Conservation (phyloP, 768 basidiomycete species). For the Leccinum longicurvipes region DNA sequence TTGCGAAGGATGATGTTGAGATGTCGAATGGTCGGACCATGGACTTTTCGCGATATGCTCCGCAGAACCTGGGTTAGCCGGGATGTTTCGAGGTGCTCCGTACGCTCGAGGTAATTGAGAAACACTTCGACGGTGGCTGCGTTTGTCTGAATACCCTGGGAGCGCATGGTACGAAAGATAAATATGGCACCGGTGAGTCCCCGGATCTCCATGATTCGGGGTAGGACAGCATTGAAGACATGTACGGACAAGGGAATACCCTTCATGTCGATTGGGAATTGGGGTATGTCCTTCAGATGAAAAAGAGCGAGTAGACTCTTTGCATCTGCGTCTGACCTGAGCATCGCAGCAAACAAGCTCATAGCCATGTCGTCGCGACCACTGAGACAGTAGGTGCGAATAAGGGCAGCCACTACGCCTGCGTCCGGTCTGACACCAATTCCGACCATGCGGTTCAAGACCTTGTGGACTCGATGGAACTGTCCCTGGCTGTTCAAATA, state of each 20-base stretch:
- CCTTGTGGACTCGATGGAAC: conserved; percentile 41
- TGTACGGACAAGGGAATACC: conserved; percentile 36
- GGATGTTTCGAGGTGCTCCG: conserved; percentile 41
- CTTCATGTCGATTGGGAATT: conserved; percentile 27
- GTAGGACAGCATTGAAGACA: conserved; percentile 62
- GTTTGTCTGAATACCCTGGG: conserved; percentile 49
- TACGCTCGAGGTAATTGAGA: conserved; percentile 47
- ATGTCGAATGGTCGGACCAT: conserved; percentile 53
- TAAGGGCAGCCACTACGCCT: conserved; percentile 48
- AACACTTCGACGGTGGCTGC: conserved; percentile 53
- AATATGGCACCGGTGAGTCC: conserved; percentile 47
- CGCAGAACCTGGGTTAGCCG: conserved; percentile 48
- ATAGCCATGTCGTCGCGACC: conserved; percentile 50
- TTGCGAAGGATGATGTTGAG: conserved; percentile 53
- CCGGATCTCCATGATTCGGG: conserved; percentile 43
- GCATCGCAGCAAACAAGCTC: conserved; percentile 46
- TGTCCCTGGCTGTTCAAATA: conserved; percentile 45
- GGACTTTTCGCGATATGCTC: conserved; percentile 37
- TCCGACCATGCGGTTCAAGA: conserved; percentile 47
- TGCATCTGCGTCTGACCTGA: conserved; percentile 31
- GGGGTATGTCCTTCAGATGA: conserved; percentile 14
- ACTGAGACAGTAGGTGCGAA: conserved; percentile 51
- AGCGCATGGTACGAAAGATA: conserved; percentile 56
- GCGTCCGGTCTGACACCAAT: conserved; percentile 44
- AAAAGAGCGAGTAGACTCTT: conserved; percentile 19